phyloP scores from a whole-genome alignment of 1,284 basidiomycete genomes.

The Tylopilus sp. region DNA sequence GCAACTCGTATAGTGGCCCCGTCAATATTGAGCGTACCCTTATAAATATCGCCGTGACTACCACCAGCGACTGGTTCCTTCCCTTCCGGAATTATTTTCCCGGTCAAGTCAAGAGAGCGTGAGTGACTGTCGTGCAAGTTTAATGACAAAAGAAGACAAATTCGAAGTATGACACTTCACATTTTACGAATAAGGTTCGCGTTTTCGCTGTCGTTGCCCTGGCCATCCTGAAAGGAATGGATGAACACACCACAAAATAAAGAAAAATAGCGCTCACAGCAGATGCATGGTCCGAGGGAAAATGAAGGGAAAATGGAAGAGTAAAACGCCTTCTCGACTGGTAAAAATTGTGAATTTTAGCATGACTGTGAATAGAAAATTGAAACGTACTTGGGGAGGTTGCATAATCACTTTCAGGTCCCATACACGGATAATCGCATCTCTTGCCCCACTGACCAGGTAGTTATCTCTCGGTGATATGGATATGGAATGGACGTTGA shows the following conservation, averaged over 20 bases:
- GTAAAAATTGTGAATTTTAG: background rate
- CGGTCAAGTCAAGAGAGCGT: constrained; percentile 26
- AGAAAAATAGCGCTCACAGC: no score
- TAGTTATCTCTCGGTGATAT: constrained; percentile 27
- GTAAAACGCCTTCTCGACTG: background rate
- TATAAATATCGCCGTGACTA: constrained; percentile 33
- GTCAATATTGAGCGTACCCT: constrained; percentile 27
- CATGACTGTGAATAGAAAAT: background rate
- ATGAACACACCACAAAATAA: no score
- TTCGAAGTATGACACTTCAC: constrained; percentile 6
- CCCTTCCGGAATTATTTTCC: constrained; percentile 20
- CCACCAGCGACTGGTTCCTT: constrained; percentile 30
- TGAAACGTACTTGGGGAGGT: constrained; percentile 26
- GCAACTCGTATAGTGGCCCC: constrained; percentile 28
- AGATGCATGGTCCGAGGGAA: no score
- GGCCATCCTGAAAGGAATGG: constrained; percentile 2
- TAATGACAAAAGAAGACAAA: background rate
- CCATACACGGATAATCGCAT: constrained; percentile 30
- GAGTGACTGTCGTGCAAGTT: constrained; percentile 26
- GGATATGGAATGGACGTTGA: constrained; percentile 22
- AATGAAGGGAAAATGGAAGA: no score
- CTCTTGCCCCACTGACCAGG: constrained; percentile 29
- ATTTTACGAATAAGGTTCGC: constrained; percentile 19
- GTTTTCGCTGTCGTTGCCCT: constrained; percentile 14
- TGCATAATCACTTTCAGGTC: constrained; percentile 16